Evolutionary conservation across 2,329 filamentous ascomycete genomes (phyloP), one percentile per base, ranked within the genome.

Genomic region (Dactylellina drechsleri): DNA sequence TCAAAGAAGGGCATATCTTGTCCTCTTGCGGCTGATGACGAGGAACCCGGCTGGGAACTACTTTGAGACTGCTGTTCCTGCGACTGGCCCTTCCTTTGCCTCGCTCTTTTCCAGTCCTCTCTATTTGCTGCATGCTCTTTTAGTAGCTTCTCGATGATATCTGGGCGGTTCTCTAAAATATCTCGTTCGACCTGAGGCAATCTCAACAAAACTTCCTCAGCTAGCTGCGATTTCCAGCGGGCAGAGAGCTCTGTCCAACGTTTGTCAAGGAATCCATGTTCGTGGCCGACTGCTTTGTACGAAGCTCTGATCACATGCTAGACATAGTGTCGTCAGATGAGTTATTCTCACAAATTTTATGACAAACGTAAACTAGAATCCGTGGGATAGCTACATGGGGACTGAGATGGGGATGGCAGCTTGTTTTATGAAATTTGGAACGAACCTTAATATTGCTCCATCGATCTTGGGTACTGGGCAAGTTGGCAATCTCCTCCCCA

Each of bases 361-460:
- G 31, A 36, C 31, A 4, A 36, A 36, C 10, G 10, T 36, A 36
- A 36, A 36, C 31, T 36, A 7, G 31, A 23, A 36, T 36, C 6
- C 31, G 31, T 36, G 31, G 10, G 10, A 36, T 36, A 36, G 31
- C 10, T 36, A 1, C 10, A 36, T 36, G 31, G 31, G 6, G 31
- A 10, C 31, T 7, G 10, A 36, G 31, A 36, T 36, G 31, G 10
- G 31, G 31, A 10, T 36, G 31, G 6, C 6, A 36, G 10, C 23
- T 23, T 23, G 31, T 36, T 36, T 28, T 7, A 8, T 1, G 7
- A 6, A 47, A 47, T 47, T 47, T n/a, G 43, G 13, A 47, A n/a
- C 43, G 43, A 47, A 47, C 43, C 43, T 47, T 47, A 18, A 47
- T 47, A 47, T 47, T 47, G 5, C 16, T 47, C 43, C 43, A 47